phyloP scores from a whole-genome alignment of 805 yeast species.

The Wickerhamiella shivajii region DNA sequence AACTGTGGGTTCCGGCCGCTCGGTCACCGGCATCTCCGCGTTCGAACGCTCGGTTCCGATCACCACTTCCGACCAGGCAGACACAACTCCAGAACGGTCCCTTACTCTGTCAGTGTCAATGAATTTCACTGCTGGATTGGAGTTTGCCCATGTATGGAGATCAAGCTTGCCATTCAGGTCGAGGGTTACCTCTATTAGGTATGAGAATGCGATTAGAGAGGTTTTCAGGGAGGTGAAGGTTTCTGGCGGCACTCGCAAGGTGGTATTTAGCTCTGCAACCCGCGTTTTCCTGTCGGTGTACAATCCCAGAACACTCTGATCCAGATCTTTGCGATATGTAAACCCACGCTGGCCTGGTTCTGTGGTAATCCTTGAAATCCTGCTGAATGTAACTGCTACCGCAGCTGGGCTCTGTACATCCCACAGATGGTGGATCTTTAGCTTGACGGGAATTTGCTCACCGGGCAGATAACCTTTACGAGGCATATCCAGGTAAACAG shows the following conservation, averaged over 20 bases:
- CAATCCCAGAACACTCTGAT: slow-evolving; percentile 63
- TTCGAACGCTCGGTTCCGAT: slow-evolving; percentile 55
- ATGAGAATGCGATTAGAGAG: slow-evolving; percentile 62
- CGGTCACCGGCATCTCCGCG: slow-evolving; percentile 1
- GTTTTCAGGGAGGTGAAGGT: slow-evolving; percentile 73
- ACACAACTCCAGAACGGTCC: slow-evolving; percentile 60
- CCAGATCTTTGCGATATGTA: slow-evolving; percentile 69
- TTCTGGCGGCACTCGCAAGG: slow-evolving; percentile 64
- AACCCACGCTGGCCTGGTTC: slow-evolving; percentile 5
- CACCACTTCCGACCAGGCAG: slow-evolving; percentile 65
- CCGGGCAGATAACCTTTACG: slow-evolving; percentile 66
- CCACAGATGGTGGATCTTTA: slow-evolving; percentile 54
- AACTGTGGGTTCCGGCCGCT: not conserved
- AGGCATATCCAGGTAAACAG: slow-evolving; percentile 32
- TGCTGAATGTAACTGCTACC: slow-evolving; percentile 59
- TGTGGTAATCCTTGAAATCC: slow-evolving; percentile 41
- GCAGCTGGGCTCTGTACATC: slow-evolving; percentile 57
- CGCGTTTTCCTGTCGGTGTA: slow-evolving; percentile 57
- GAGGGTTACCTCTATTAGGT: slow-evolving; percentile 70
- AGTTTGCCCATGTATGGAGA: slow-evolving; percentile 19
- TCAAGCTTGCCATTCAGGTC: slow-evolving; percentile 53
- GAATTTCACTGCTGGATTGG: slow-evolving; percentile 9
- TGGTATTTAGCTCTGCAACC: slow-evolving; percentile 42
- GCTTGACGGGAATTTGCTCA: slow-evolving; percentile 59
- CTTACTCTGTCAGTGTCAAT: slow-evolving; percentile 71